These are phyloP conservation scores for Pezicula rhizophila DNA, from an alignment of 2,329 filamentous ascomycete species.

Conservation along the genomic window DNA sequence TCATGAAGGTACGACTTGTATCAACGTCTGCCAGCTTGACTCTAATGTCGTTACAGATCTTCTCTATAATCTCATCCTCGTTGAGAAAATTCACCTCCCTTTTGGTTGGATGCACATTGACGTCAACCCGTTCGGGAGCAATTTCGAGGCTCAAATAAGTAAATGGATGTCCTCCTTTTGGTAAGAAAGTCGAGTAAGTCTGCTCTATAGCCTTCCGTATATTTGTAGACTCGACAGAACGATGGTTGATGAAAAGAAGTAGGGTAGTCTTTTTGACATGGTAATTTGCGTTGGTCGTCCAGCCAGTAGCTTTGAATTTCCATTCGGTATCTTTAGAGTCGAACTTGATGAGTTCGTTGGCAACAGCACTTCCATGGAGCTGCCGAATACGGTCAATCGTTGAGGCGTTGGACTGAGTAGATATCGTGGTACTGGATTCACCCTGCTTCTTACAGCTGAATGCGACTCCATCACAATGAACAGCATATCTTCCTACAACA, in stretches of 20 bases:
- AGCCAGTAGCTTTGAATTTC: constrained; percentile 77
- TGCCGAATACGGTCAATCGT: constrained; percentile 82
- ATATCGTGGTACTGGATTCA: constrained; percentile 75
- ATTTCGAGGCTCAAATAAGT: constrained; percentile 89
- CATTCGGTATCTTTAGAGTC: constrained; percentile 66
- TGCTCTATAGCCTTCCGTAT: constrained; percentile 91
- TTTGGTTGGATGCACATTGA: constrained; percentile 97
- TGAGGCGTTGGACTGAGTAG: constrained; percentile 67
- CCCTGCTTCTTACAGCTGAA: constrained; percentile 97
- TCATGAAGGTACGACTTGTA: constrained; percentile 88
- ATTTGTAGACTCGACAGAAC: constrained; percentile 80
- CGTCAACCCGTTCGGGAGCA: constrained; percentile 85
- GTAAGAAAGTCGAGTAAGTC: constrained; percentile 78
- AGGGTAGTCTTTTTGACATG: constrained; percentile 83
- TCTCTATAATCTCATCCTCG: constrained; percentile 90
- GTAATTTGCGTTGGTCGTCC: constrained; percentile 90
- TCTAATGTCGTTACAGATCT: constrained; percentile 75
- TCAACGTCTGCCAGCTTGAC: constrained; percentile 79
- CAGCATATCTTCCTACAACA: constrained; percentile 84
- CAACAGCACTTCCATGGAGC: constrained; percentile 76
- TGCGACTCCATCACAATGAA: constrained; percentile 85
- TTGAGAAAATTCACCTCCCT: constrained; percentile 95
- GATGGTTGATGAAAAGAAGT: constrained; percentile 93
- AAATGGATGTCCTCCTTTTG: constrained; percentile 92
- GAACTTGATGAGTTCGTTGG: constrained; percentile 82